phyloP scores from a whole-genome alignment of 2,329 filamentous ascomycete genomes.

The Penicillium sp. region DNA sequence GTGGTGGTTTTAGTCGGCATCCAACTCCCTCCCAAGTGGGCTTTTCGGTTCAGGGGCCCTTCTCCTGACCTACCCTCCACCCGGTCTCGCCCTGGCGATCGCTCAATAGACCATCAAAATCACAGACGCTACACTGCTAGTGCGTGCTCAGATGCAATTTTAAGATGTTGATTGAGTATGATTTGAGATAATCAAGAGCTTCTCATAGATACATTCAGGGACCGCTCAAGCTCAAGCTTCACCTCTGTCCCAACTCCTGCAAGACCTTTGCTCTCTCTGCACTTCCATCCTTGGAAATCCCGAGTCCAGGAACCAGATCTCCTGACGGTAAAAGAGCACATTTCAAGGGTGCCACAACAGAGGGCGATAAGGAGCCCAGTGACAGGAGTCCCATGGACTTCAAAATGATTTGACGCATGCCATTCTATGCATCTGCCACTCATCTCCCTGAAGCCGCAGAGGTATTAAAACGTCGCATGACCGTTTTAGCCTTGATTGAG shows the following conservation, averaged over 20 bases:
- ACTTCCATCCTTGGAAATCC: not conserved
- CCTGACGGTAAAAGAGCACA: not conserved
- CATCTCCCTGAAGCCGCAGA: not conserved
- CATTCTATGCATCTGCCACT: not conserved
- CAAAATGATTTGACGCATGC: not conserved
- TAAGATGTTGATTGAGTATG: not conserved
- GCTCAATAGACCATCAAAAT: slow-evolving; percentile 26
- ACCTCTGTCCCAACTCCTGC: not conserved
- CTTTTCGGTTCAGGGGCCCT: slow-evolving; percentile 15
- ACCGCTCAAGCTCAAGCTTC: not conserved
- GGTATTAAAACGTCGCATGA: slow-evolving; percentile 18
- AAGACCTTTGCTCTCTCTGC: not conserved
- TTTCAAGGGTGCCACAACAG: not conserved
- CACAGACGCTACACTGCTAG: slow-evolving; percentile 1
- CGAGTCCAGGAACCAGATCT: not conserved
- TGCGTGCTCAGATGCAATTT: not conserved
- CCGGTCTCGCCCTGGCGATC: slow-evolving; percentile 36
- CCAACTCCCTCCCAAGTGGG: slow-evolving; percentile 7
- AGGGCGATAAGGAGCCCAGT: not conserved
- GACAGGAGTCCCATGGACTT: not conserved
- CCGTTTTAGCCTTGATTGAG: slow-evolving; percentile 15
- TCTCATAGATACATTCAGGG: not conserved
- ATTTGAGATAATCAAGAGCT: not conserved
- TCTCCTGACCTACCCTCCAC: slow-evolving; percentile 13
- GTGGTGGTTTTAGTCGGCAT: slow-evolving; percentile 13